phyloP scores from a whole-genome alignment of 2,329 filamentous ascomycete species.

The Dothiorella sarmentorum region DNA sequence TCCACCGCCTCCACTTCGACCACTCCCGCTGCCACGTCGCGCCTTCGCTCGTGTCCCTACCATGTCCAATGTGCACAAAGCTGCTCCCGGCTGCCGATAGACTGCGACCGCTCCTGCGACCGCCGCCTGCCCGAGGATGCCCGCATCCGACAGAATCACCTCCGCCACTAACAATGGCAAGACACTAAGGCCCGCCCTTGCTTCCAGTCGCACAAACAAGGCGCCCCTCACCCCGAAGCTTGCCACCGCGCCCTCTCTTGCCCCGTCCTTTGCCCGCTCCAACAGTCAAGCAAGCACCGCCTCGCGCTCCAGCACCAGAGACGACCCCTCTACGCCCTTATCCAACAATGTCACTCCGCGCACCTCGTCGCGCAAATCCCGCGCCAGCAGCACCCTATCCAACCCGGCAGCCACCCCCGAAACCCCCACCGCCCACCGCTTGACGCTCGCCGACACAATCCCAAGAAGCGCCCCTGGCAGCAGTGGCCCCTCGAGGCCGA shows the following conservation, averaged over 20 bases:
- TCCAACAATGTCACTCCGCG: slow-evolving; percentile 74
- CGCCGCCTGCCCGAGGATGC: slow-evolving; percentile 26
- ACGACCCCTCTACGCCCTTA: slow-evolving; percentile 54
- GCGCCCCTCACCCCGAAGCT: slow-evolving; percentile 59
- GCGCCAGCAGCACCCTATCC: slow-evolving; percentile 64
- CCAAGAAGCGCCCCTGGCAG: slow-evolving; percentile 10
- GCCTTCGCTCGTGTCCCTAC: background rate
- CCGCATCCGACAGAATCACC: slow-evolving; percentile 32
- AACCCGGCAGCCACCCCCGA: slow-evolving; percentile 64
- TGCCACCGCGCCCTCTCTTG: slow-evolving; percentile 37
- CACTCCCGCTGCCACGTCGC: background rate
- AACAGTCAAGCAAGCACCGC: slow-evolving; percentile 25
- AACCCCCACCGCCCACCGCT: slow-evolving; percentile 23
- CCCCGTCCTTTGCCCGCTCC: slow-evolving; percentile 30
- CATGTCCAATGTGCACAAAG: slow-evolving; percentile 18
- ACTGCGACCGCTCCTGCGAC: slow-evolving; percentile 15
- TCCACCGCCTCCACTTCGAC: background rate
- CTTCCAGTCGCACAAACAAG: slow-evolving; percentile 56
- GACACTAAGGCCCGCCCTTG: slow-evolving; percentile 67
- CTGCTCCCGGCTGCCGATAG: slow-evolving; percentile 13
- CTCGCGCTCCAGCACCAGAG: slow-evolving; percentile 25
- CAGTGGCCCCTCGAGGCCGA: slow-evolving; percentile 28
- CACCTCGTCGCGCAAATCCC: slow-evolving; percentile 68
- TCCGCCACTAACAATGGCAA: slow-evolving; percentile 51
- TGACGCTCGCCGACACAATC: slow-evolving; percentile 15